These are phyloP conservation scores for Boletus sp. DNA, from an alignment of 768 basidiomycete species.

Conservation along the genomic window DNA sequence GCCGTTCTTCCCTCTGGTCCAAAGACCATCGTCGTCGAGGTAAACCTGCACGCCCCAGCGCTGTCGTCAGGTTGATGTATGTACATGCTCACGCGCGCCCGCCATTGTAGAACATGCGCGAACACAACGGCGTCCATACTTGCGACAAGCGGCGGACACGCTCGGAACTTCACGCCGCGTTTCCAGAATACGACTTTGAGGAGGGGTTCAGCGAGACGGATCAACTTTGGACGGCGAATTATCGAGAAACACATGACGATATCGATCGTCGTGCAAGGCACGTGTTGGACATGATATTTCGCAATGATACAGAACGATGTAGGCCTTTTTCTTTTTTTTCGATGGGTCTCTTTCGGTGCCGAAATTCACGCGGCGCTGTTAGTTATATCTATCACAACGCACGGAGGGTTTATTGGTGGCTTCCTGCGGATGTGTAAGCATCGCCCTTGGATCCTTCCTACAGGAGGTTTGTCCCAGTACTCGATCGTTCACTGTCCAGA, in stretches of 20 bases:
- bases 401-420: conserved; percentile 60
- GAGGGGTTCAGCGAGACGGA: conserved; percentile 60
- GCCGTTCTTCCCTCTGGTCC: conserved; percentile 25
- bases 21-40: conserved; percentile 56
- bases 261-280: conserved; percentile 46
- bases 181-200: conserved; percentile 53
- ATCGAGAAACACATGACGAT: conserved; percentile 22
- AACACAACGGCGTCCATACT: conserved; percentile 64
- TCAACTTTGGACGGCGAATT: conserved; percentile 46
- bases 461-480: conserved; percentile 54
- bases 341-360: not conserved
- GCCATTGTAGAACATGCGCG: conserved; percentile 55
- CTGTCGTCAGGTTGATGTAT: not conserved
- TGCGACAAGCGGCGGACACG: conserved; percentile 64
- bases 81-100: not conserved
- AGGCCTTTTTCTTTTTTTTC: not conserved
- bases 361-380: not conserved
- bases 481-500: too few species aligned
- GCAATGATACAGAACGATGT: conserved; percentile 44
- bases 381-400: conserved; percentile 69
- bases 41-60: conserved; percentile 14
- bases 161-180: conserved; percentile 40
- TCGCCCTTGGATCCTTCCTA: conserved; percentile 46
- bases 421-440: conserved; percentile 50
- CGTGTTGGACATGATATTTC: conserved; percentile 59